Evolutionary conservation across 176 grass and related monocot genomes (phyloP).

Genomic region (Musa troglodytarum): DNA sequence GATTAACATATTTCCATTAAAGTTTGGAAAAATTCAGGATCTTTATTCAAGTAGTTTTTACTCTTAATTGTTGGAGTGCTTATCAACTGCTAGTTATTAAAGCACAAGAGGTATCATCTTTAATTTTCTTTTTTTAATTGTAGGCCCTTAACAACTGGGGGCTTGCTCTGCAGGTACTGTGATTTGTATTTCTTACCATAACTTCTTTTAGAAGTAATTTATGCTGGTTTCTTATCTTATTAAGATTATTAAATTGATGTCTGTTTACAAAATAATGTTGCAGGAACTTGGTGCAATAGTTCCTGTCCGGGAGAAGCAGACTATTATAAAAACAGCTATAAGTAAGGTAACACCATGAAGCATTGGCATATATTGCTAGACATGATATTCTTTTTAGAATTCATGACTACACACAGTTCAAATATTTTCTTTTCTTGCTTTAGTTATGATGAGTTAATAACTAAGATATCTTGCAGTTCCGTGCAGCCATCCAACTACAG

Average conservation of each 20-base stretch:
- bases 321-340: constrained; percentile 93
- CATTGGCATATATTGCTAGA: too few species aligned
- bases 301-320: constrained; percentile 87
- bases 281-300: constrained; percentile 97
- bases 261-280: constrained; percentile 32
- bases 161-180: constrained; percentile 85
- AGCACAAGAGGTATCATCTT: background rate
- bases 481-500: constrained; percentile 86
- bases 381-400: too few species aligned
- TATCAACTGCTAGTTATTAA: too few species aligned
- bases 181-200: constrained; percentile 12
- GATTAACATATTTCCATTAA: background rate
- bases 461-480: constrained; percentile 50
- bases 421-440: background rate
- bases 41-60: background rate
- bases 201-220: constrained; percentile 11
- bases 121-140: constrained; percentile 13
- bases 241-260: constrained; percentile 23
- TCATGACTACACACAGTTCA: background rate
- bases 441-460: background rate
- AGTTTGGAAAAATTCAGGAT: background rate
- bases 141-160: constrained; percentile 99
- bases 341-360: constrained; percentile 63
- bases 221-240: constrained; percentile 10
- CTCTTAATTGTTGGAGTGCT: too few species aligned